These are phyloP conservation scores for Nissolia schottii DNA, from an alignment of 306 rosid genomes.

Conservation along the genomic window DNA sequence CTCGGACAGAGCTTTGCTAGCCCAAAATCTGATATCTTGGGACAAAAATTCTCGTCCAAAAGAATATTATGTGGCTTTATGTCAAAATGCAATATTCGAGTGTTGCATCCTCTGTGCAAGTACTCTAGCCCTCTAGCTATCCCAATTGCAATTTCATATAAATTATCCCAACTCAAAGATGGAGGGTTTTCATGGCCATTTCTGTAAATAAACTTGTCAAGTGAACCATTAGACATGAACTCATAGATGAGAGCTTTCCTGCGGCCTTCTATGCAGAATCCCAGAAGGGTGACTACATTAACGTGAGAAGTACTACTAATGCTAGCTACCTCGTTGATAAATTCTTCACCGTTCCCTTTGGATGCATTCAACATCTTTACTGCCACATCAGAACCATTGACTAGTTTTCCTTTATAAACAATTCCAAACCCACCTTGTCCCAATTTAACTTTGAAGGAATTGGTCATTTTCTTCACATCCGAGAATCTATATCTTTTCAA, in stretches of 20 bases:
- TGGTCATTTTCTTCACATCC: not conserved
- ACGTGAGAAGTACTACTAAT: not conserved
- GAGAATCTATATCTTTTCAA: not conserved
- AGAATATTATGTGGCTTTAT: constrained; percentile 8
- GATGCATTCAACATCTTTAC: not conserved
- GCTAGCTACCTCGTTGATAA: not conserved
- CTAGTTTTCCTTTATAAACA: not conserved
- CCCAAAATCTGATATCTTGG: constrained; percentile 11
- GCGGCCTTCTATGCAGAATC: not conserved
- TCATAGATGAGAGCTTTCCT: not conserved
- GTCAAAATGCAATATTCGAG: not conserved
- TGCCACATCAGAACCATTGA: not conserved
- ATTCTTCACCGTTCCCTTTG: not conserved
- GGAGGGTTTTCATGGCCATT: not conserved
- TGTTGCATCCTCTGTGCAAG: constrained; percentile 17
- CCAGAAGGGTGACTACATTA: not conserved
- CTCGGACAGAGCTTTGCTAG: constrained; percentile 23
- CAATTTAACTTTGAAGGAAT: not conserved
- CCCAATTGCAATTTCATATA: not conserved
- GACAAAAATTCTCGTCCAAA: constrained; percentile 4
- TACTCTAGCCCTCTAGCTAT: constrained; percentile 21
- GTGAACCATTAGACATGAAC: not conserved
- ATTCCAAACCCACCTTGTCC: not conserved
- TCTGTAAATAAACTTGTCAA: not conserved
- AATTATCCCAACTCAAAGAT: constrained; percentile 27